Conservation (phyloP, 2,329 filamentous ascomycete species). For the Aspergillus sp. region DNA sequence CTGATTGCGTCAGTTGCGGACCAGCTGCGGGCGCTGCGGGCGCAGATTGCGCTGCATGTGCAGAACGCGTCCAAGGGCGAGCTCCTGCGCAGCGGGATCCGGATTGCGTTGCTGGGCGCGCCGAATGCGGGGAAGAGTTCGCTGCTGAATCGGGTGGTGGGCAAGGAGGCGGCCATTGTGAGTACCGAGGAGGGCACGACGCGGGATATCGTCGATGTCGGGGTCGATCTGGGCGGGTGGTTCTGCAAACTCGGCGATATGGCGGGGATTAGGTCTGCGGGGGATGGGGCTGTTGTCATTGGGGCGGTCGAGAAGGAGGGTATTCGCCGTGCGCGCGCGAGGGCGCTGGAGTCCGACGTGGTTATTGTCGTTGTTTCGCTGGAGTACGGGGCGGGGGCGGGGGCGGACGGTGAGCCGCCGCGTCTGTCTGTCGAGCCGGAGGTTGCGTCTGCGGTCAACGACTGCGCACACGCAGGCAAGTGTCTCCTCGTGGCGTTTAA, state of each 20-base stretch:
- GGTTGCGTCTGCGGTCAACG: slow-evolving; percentile 45
- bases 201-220: slow-evolving; percentile 84
- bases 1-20: slow-evolving; percentile 60
- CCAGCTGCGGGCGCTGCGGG: slow-evolving; percentile 54
- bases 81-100: slow-evolving; percentile 73
- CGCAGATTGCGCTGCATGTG: slow-evolving; percentile 59
- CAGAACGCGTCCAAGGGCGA: slow-evolving; percentile 72
- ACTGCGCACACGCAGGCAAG: slow-evolving; percentile 41
- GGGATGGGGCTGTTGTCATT: slow-evolving; percentile 33
- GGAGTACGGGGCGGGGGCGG: slow-evolving; percentile 48
- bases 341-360: slow-evolving; percentile 74
- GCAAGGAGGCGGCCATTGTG: slow-evolving; percentile 89
- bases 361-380: slow-evolving; percentile 72
- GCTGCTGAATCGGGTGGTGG: slow-evolving; percentile 79
- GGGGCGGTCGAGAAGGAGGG: slow-evolving; percentile 79
- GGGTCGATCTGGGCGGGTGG: slow-evolving; percentile 80
- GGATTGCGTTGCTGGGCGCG: slow-evolving; percentile 75
- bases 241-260: slow-evolving; percentile 93
- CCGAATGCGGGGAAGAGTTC: slow-evolving; percentile 96
- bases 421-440: slow-evolving; percentile 44
- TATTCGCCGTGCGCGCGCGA: slow-evolving; percentile 73
- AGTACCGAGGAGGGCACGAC: slow-evolving; percentile 89
- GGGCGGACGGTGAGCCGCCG: slow-evolving; percentile 17
- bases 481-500: slow-evolving; percentile 53
- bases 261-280: slow-evolving; percentile 62